These are phyloP conservation scores for Fusarium succisae DNA, from an alignment of 2,329 filamentous ascomycete genomes.

Conservation along the genomic window DNA sequence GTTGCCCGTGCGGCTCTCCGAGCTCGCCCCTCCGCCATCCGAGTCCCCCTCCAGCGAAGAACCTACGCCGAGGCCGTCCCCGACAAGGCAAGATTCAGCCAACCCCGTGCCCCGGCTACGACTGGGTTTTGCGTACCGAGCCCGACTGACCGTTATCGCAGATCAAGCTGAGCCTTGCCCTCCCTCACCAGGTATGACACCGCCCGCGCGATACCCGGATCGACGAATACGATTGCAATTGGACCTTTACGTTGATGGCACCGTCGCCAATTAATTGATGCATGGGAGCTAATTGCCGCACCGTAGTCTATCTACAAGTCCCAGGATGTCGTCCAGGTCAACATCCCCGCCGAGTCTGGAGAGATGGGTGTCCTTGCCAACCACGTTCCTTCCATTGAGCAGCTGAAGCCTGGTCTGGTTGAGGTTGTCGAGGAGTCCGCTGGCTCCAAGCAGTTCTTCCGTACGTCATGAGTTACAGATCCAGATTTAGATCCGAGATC, in stretches of 20 bases:
- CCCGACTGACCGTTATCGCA: conserved; percentile 49
- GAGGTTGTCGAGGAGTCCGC: conserved; percentile 95
- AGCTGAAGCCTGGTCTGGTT: conserved; percentile 95
- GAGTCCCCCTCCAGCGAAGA: conserved; percentile 82
- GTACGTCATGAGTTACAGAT: conserved; percentile 65
- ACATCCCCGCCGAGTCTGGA: conserved; percentile 96
- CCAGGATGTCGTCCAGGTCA: conserved; percentile 88
- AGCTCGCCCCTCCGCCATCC: conserved; percentile 80
- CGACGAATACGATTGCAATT: conserved; percentile 43
- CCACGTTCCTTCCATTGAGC: conserved; percentile 98
- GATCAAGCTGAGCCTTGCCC: conserved; percentile 97
- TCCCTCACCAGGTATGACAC: conserved; percentile 93
- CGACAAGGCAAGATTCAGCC: conserved; percentile 72
- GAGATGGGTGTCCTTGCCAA: conserved; percentile 99
- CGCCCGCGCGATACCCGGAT: conserved; percentile 24
- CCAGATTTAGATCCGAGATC: not conserved
- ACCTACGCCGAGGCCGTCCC: conserved; percentile 88
- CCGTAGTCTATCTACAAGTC: conserved; percentile 74
- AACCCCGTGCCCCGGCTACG: conserved; percentile 20
- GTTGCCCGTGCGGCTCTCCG: conserved; percentile 90
- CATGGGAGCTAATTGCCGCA: conserved; percentile 61
- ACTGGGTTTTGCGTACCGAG: conserved; percentile 33
- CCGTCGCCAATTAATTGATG: conserved; percentile 44
- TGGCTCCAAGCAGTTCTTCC: conserved; percentile 95
- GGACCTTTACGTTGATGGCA: conserved; percentile 30